Base-by-base conservation (phyloP, 2,329 filamentous ascomycete species). In the Eurotiales sp. region DNA sequence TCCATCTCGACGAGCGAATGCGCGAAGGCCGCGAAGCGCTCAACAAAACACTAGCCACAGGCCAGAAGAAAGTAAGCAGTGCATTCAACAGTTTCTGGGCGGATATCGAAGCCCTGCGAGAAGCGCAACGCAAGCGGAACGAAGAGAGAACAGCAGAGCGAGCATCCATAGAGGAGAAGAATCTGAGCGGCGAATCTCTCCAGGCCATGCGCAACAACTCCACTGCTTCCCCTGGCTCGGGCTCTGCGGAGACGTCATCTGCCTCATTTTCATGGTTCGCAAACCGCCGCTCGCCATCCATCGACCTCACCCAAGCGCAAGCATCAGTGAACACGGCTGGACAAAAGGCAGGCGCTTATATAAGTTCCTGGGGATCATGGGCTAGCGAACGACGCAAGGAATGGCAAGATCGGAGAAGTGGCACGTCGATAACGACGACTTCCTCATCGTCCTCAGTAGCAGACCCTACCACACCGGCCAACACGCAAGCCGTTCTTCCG, bases 1-100 rank as follows among this genome's bases (percentile, higher is more conserved):
- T 97, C 44, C 91, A 97, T 66, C 79, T 97, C 2, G 93, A 99
- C 66, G 93, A 97, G 66, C 83, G 88, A 8, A 84, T 97, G 53
- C 86, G 88, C 1, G 85, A 88, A 54, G 88, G 90, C 8, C 82
- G 85, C 50, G 93, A 97, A 67, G 87, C 86, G 0, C 77, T 97
- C 2, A 90, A 89, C n/a, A 85, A 91, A 54, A 91, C 95, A 61
- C 69, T 96, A n/a, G 87, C 88, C 3, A 89, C 87, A 0, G 91
- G 93, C 0, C 85, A 87, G 50, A 90, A 93, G 62, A 95, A 92
- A 72, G 88, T 95, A 1, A 90, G 86, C 17, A 86, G 84, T 4
- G 86, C 93, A 32, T 89, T 96, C 69, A 95, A 87, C 67, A 90
- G 84, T 62, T 77, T 97, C 23, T 97, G 95, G 77, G 82, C 89